These are phyloP conservation scores for Myriosclerotinia duriaeana DNA, from an alignment of 2,329 filamentous ascomycete genomes.

Conservation along the genomic window DNA sequence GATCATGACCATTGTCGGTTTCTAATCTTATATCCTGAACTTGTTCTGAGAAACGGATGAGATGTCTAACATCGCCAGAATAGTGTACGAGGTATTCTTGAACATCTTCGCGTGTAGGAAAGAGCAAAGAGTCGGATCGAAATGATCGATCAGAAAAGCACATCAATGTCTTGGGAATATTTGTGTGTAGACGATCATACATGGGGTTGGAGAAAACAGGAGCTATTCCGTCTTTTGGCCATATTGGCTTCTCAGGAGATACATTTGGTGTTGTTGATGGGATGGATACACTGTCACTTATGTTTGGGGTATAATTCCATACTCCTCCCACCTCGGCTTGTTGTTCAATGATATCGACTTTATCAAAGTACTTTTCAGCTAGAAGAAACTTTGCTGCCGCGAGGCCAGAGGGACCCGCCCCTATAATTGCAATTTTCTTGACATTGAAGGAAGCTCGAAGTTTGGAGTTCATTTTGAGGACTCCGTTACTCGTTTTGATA, in stretches of 20 bases:
- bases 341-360: constrained; percentile 80
- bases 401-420: constrained; percentile 78
- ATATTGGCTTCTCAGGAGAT: constrained; percentile 62
- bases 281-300: constrained; percentile 51
- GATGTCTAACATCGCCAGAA: constrained; percentile 61
- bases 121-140: constrained; percentile 63
- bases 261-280: constrained; percentile 69
- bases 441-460: constrained; percentile 43
- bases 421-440: constrained; percentile 71
- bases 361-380: constrained; percentile 68
- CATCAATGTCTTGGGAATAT: constrained; percentile 83
- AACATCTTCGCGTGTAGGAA: constrained; percentile 70
- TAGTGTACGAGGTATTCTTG: constrained; percentile 70
- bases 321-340: constrained; percentile 74
- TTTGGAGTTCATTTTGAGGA: constrained; percentile 33
- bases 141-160: constrained; percentile 71
- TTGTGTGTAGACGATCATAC: constrained; percentile 80
- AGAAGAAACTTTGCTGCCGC: constrained; percentile 77
- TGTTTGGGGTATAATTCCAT: constrained; percentile 70
- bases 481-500: neutral
- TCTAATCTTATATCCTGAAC: constrained; percentile 58
- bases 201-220: constrained; percentile 76
- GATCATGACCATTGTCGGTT: constrained; percentile 40
- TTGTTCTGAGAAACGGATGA: constrained; percentile 69
- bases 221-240: constrained; percentile 41